A percentile compares a stretch with the other conserved stretches of the same genome.
Evolutionary conservation across 441 rosid genomes (phyloP).

Genomic region (Jatropha podagrica): DNA sequence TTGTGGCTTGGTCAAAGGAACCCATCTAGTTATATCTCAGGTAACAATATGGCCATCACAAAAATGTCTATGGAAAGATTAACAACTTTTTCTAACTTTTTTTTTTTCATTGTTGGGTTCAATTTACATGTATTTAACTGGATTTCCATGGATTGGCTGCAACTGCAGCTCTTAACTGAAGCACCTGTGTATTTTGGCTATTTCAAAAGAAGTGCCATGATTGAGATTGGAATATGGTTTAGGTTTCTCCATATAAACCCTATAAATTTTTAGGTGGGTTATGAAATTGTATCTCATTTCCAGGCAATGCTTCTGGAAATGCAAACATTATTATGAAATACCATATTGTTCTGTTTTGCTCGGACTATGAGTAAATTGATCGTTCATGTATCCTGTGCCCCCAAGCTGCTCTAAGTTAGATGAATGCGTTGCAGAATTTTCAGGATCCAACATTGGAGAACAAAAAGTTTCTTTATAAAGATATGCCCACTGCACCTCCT

Average conservation of each 20-base stretch:
- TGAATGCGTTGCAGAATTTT: slow-evolving; percentile 40
- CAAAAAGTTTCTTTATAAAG: slow-evolving; percentile 25
- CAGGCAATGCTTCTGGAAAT: not conserved
- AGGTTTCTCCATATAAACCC: not conserved
- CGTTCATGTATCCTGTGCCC: not conserved
- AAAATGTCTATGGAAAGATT: not conserved
- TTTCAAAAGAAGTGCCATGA: slow-evolving; percentile 8
- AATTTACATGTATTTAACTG: slow-evolving; percentile 1
- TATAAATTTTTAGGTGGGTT: not conserved
- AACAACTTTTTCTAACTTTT: not conserved
- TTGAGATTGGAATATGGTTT: not conserved
- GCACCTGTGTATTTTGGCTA: not conserved
- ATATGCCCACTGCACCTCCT: slow-evolving; percentile 55
- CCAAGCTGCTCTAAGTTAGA: slow-evolving; percentile 20
- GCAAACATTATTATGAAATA: not conserved
- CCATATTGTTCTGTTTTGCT: not conserved
- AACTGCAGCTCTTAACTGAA: not conserved
- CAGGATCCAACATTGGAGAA: slow-evolving; percentile 37
- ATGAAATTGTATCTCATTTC: not conserved
- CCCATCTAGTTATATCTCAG: not conserved
- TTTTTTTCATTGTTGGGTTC: not conserved
- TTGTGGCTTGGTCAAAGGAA: not conserved
- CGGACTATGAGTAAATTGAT: not conserved
- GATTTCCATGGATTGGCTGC: not conserved
- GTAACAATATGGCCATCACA: not conserved